Conservation (phyloP, 2,329 filamentous ascomycete genomes). For the Rhynchosporium agropyri region DNA sequence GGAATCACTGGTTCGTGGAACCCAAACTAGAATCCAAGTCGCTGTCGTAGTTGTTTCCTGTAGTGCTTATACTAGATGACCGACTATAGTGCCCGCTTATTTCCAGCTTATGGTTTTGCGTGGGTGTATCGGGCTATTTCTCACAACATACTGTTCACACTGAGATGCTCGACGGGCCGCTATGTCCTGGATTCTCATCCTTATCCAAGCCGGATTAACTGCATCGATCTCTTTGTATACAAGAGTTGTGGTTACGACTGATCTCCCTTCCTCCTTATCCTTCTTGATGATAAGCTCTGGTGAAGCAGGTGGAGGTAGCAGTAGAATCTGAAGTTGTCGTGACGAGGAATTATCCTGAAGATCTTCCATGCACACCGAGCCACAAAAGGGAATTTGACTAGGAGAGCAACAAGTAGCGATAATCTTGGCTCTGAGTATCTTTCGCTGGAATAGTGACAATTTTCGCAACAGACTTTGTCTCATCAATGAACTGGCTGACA, state of each 20-base stretch:
- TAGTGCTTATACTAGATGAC: not conserved
- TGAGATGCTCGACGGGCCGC: not conserved
- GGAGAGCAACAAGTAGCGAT: conserved; percentile 10
- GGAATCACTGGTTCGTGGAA: not conserved
- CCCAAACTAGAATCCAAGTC: not conserved
- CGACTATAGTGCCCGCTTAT: not conserved
- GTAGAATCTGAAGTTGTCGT: not conserved
- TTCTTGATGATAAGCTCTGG: conserved; percentile 4
- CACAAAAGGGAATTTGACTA: conserved; percentile 15
- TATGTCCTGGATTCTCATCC: conserved; percentile 3
- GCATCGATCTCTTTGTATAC: not conserved
- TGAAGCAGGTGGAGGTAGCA: not conserved
- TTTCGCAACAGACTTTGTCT: conserved; percentile 21
- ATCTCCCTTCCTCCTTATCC: not conserved
- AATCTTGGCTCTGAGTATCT: not conserved
- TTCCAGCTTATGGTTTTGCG: not conserved
- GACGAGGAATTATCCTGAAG: not conserved
- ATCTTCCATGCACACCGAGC: conserved; percentile 2
- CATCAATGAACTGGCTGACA: conserved; percentile 32
- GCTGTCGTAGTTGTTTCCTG: not conserved
- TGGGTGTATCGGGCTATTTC: conserved; percentile 9
- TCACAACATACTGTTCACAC: conserved; percentile 3
- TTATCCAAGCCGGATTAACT: not conserved
- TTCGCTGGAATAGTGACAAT: conserved; percentile 26
- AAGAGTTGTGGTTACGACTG: not conserved